phyloP scores from a whole-genome alignment of 2,329 filamentous ascomycete species.

The Phialophora macrospora region DNA sequence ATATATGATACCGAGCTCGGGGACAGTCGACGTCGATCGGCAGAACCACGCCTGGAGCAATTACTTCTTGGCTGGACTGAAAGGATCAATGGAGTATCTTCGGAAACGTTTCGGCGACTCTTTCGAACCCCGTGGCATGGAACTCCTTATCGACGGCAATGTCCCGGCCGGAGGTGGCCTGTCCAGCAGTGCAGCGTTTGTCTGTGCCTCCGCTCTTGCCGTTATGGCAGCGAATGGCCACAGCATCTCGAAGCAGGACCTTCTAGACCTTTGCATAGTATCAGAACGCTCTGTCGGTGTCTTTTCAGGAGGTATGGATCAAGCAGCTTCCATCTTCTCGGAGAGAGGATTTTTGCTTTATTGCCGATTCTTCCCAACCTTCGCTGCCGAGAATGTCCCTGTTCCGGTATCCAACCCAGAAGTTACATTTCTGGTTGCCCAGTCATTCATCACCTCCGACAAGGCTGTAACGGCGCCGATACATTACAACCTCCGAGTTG shows the following conservation, averaged over 20 bases:
- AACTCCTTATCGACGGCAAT: conserved; percentile 86
- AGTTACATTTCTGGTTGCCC: conserved; percentile 88
- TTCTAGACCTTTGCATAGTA: conserved; percentile 91
- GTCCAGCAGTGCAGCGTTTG: conserved; percentile 91
- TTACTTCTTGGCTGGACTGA: conserved; percentile 93
- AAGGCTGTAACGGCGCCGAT: conserved; percentile 93
- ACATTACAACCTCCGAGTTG: conserved; percentile 95
- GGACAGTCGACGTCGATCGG: conserved; percentile 78
- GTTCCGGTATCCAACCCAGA: conserved; percentile 83
- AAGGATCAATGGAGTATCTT: conserved; percentile 79
- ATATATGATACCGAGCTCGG: conserved; percentile 70
- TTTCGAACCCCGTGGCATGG: conserved; percentile 76
- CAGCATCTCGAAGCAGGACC: conserved; percentile 83
- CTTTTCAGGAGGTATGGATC: conserved; percentile 98
- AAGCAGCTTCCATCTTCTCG: conserved; percentile 93
- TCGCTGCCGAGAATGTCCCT: conserved; percentile 75
- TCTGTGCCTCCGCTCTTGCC: conserved; percentile 85
- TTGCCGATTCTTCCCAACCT: conserved; percentile 82
- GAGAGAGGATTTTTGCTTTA: conserved; percentile 83
- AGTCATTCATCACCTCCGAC: conserved; percentile 91
- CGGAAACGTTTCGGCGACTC: conserved; percentile 65
- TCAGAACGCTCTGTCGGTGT: conserved; percentile 94
- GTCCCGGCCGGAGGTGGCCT: conserved; percentile 91
- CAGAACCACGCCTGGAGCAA: conserved; percentile 93
- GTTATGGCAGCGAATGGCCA: conserved; percentile 86